Conservation (phyloP, 2,329 filamentous ascomycete species). For the Sporothrix brasiliensis region DNA sequence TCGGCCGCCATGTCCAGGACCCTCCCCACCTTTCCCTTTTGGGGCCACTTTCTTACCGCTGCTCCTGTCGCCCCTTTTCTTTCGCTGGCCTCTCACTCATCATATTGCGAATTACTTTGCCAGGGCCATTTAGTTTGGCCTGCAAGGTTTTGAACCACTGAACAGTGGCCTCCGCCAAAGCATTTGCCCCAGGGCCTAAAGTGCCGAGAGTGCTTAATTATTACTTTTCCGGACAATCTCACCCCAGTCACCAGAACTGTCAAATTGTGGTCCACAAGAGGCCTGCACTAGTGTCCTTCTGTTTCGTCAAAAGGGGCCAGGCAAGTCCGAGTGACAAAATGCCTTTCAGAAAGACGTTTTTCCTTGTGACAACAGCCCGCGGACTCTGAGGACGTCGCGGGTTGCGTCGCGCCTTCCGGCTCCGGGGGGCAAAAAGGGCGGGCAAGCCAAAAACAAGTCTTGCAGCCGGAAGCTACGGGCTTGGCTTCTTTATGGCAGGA, state of each 20-base stretch:
- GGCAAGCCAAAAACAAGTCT: background rate
- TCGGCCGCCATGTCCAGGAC: background rate
- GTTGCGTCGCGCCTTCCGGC: constrained; percentile 1
- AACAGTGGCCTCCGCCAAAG: background rate
- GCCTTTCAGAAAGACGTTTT: background rate
- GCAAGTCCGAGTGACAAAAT: background rate
- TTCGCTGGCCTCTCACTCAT: background rate
- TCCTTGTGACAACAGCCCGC: background rate
- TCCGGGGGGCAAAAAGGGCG: background rate
- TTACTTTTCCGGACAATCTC: background rate
- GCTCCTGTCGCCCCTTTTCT: constrained; percentile 20
- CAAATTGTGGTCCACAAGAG: constrained; percentile 18
- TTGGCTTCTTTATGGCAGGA: background rate
- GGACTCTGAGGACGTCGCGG: background rate
- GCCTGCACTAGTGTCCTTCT: background rate
- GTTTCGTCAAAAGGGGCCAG: constrained; percentile 7
- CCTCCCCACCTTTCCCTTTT: constrained; percentile 3
- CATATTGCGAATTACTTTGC: constrained; percentile 20
- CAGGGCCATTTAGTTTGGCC: constrained; percentile 7
- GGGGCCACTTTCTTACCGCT: background rate
- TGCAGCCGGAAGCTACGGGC: constrained; percentile 16
- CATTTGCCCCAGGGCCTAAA: constrained; percentile 3
- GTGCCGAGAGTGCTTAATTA: background rate
- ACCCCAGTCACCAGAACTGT: constrained; percentile 8
- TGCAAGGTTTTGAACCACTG: constrained; percentile 15